phyloP scores from a whole-genome alignment of 192 early-diverging fungal species.

The Nowakowskiella sp. region DNA sequence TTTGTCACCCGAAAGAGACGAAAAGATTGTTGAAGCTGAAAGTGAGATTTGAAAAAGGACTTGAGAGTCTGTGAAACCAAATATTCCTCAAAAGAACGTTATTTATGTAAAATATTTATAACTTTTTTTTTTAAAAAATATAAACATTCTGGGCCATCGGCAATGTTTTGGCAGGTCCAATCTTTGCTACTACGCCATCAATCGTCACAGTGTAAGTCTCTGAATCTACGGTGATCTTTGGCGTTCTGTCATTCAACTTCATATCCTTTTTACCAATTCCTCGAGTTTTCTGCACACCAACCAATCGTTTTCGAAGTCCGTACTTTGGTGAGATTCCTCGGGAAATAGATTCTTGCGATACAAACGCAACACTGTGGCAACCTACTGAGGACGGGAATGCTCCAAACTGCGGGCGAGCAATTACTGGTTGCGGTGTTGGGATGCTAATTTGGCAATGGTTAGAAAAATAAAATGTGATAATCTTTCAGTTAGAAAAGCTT shows the following conservation, averaged over 20 bases:
- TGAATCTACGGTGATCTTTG: conserved; percentile 77
- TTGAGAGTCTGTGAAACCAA: too few species aligned
- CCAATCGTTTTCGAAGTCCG: conserved; percentile 56
- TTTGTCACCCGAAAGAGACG: too few species aligned
- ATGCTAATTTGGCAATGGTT: conserved; percentile 34
- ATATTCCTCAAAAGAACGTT: too few species aligned
- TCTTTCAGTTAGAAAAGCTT: conserved; percentile 5
- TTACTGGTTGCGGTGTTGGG: conserved; percentile 86
- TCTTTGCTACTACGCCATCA: conserved; percentile 60
- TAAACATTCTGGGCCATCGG: conserved; percentile 57
- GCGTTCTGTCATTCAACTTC: conserved; percentile 73
- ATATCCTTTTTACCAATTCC: conserved; percentile 74
- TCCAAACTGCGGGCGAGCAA: conserved; percentile 80
- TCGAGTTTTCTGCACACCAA: conserved; percentile 68
- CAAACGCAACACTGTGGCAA: conserved; percentile 67
- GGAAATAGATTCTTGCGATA: conserved; percentile 66
- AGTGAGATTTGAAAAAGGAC: too few species aligned
- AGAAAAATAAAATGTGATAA: not conserved
- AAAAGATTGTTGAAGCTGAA: too few species aligned
- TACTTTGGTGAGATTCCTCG: conserved; percentile 46
- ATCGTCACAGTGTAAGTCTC: conserved; percentile 84
- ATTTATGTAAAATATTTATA: too few species aligned
- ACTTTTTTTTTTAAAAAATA: conserved; percentile 22
- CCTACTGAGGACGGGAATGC: conserved; percentile 50
- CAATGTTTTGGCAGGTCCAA: conserved; percentile 62